These are phyloP conservation scores for Botrytis elliptica DNA, from an alignment of 2,329 filamentous ascomycete genomes.

Conservation along the genomic window DNA sequence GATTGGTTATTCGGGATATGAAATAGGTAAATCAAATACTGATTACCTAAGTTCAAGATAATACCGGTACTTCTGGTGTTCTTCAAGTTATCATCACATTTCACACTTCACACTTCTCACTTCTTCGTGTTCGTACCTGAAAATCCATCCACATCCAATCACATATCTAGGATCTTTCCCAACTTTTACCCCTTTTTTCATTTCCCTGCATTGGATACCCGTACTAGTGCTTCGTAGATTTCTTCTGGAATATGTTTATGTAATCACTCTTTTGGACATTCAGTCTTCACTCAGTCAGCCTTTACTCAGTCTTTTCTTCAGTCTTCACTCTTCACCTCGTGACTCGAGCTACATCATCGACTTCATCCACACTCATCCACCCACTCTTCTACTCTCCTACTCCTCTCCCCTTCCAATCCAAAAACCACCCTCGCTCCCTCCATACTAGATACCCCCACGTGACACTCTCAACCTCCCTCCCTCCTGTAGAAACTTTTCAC, in stretches of 20 bases:
- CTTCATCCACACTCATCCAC: too few relatives aligned
- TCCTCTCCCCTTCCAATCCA: too few relatives aligned
- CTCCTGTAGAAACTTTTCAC: not conserved
- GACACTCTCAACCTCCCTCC: too few relatives aligned
- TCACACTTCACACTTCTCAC: not conserved
- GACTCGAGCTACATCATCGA: too few relatives aligned
- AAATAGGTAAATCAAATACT: not conserved
- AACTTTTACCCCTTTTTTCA: not conserved
- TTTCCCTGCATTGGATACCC: not conserved
- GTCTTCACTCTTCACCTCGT: too few relatives aligned
- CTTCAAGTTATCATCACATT: not conserved
- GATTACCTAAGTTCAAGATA: not conserved
- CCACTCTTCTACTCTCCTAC: too few relatives aligned
- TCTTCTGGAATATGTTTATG: not conserved
- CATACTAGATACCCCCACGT: not conserved
- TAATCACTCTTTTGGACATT: not conserved
- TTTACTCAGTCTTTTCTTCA: too few relatives aligned
- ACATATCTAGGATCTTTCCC: not conserved
- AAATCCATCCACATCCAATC: not conserved
- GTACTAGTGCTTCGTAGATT: not conserved
- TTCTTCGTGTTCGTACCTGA: constrained; percentile 9
- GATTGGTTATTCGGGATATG: not conserved
- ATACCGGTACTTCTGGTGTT: too few relatives aligned
- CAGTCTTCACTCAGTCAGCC: too few relatives aligned
- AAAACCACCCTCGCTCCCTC: too few relatives aligned